Base-by-base conservation (phyloP, 805 yeast genomes). In the Isabelozyma pseudorhagii region DNA sequence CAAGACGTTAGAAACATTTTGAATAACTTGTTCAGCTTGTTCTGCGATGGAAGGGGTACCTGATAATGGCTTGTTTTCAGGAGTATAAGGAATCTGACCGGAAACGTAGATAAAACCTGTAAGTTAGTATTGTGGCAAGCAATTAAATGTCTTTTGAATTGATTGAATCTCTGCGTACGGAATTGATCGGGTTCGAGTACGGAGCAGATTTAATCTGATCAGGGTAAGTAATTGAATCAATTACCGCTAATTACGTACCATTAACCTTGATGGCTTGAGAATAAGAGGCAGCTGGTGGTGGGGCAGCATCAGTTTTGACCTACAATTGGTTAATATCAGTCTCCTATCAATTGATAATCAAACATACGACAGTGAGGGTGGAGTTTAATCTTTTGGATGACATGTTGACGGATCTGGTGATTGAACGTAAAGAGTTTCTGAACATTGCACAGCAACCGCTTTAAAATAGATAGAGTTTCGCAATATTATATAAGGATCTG, bases 271-370 rank as follows among this genome's bases (percentile, higher is more conserved):
- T 82, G 44, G 98, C 99, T 72, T 94, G 99, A 28, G 97, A 89
- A 71, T 93, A 93, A 11, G 97, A 83, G 38, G 97, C 98, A 40
- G 97, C 97, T 53, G 98, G 97, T 51, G 96, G 91, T 58, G 99
- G 98, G 38, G 98, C 97, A 57, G 75, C 76, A 54, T 82, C 75
- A 46, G 96, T 83, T 60, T 79, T 77, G 51, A 89, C 84, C 79
- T 73, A 51, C 14, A 48, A 49, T 46, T 5, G n/a, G 61, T 51
- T 63, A 51, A 57, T 52, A 49, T 27, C 36, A 31, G 36, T 31
- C 8, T 31, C 25, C 25, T 3, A 40, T 38, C 43, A 43, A n/a
- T 21, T n/a, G 14, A 17, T 27, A 5, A 25, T 47, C 34, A 9
- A 27, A 69, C 74, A 47, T 68, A 63, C 68, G 52, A 70, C 66